A percentile compares a stretch with the other conserved stretches of the same genome.
These are phyloP conservation scores for Russula sp. DNA, from an alignment of 768 basidiomycete genomes.

Conservation along the genomic window DNA sequence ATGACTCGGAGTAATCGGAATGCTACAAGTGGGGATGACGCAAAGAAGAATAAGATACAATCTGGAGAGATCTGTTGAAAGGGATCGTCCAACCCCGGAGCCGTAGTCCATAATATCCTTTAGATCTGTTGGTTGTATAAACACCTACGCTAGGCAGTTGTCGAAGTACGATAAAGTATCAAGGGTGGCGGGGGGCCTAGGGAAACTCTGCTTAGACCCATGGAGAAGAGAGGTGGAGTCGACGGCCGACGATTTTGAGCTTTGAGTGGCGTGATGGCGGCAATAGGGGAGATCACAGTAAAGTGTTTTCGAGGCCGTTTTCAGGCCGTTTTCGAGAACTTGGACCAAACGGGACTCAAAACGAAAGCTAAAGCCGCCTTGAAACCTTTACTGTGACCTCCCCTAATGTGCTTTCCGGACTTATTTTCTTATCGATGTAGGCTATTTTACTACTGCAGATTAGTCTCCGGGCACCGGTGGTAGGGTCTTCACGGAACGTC, in stretches of 20 bases:
- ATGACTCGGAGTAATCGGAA: too few relatives aligned
- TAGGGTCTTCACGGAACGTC: too few relatives aligned
- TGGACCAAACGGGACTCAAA: too few relatives aligned
- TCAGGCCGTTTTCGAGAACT: too few relatives aligned
- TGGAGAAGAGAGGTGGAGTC: neutral
- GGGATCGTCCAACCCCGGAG: too few relatives aligned
- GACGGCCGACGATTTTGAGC: neutral
- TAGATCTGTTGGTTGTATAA: neutral
- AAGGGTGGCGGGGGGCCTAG: neutral
- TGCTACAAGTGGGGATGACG: too few relatives aligned
- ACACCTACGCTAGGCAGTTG: neutral
- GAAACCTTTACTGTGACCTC: too few relatives aligned
- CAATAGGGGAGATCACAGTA: too few relatives aligned
- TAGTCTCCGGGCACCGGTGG: neutral
- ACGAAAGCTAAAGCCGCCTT: too few relatives aligned
- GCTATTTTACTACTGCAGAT: neutral
- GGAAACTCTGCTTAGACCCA: neutral
- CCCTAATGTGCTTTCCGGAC: neutral
- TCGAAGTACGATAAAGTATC: neutral
- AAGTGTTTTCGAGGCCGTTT: too few relatives aligned
- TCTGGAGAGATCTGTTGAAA: too few relatives aligned
- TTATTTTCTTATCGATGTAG: neutral
- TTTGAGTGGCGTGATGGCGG: neutral
- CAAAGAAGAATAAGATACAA: neutral
- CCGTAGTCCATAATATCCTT: neutral